phyloP scores from a whole-genome alignment of 495 filamentous ascomycete genomes.

The Xanthoparmelia taractica region DNA sequence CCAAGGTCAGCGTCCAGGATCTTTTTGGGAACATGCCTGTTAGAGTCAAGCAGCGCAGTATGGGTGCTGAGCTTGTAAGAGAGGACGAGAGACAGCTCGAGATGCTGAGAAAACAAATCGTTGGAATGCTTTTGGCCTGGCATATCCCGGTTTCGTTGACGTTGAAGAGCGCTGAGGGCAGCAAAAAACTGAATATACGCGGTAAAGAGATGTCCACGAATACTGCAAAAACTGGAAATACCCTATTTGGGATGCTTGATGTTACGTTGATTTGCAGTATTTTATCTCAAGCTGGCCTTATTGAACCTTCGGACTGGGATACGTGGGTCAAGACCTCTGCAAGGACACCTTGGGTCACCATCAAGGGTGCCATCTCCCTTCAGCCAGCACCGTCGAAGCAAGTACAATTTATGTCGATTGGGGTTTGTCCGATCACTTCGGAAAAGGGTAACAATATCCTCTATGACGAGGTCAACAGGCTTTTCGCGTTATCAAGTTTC shows the following conservation, averaged over 20 bases:
- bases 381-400: slow-evolving; percentile 61
- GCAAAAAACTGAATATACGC: slow-evolving; percentile 24
- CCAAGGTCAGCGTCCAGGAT: slow-evolving; percentile 70
- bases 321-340: slow-evolving; percentile 65
- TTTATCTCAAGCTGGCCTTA: slow-evolving; percentile 56
- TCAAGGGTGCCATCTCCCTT: slow-evolving; percentile 64
- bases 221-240: not conserved
- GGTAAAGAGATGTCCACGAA: not conserved
- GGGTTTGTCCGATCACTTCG: slow-evolving; percentile 49
- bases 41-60: slow-evolving; percentile 73
- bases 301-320: slow-evolving; percentile 41
- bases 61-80: slow-evolving; percentile 38
- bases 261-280: slow-evolving; percentile 42
- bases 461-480: slow-evolving; percentile 68
- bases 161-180: slow-evolving; percentile 34
- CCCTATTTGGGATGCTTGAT: slow-evolving; percentile 22
- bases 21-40: slow-evolving; percentile 96
- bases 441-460: slow-evolving; percentile 54
- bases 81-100: slow-evolving; percentile 67
- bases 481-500: slow-evolving; percentile 74
- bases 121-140: slow-evolving; percentile 63
- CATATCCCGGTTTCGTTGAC: slow-evolving; percentile 37
- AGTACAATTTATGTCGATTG: slow-evolving; percentile 72
- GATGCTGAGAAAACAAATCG: slow-evolving; percentile 48
- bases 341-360: slow-evolving; percentile 47